Evolutionary conservation across 352 stramenopile genomes (phyloP), one percentile per base, ranked within the genome.

Genomic region (Phytophthora sp.): DNA sequence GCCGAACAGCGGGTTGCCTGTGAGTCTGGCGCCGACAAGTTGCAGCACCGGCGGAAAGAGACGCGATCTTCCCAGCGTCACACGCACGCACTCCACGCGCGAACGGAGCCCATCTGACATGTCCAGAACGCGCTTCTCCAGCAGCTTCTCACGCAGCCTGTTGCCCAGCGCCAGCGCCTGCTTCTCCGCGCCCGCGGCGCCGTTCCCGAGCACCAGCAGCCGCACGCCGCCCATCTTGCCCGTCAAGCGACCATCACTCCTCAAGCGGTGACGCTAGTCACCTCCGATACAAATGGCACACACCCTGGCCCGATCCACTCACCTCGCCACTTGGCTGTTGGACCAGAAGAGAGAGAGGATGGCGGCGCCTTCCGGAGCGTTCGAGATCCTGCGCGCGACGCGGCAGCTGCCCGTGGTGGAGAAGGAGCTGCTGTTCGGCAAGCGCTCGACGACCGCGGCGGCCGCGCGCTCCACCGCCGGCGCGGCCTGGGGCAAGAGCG

Each of bases 141-240:
- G 15, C 3, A 74, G 31, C 15, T 45, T 55, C 17, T 50, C 56
- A 41, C 54, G 58, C 8, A 93, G 43, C 11, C 79, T 76, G 4
- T 54, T n/a, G 15, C 62, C 76, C 4, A 92, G 64, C 49, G 82
- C 77, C 11, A 92, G 43, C 27, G 75, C 84, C 59, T 94, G 84
- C 69, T 94, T 94, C 72, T 94, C 82, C 5, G 84, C 84, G 11
- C 84, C 84, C 10, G 81, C 77, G 4, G 82, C 81, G 30, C 78
- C 84, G 62, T 94, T 94, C 44, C 79, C 76, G 8, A 94, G 72
- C 69, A 88, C 82, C 37, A 91, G 17, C 49, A 94, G 56, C 28
- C 74, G 65, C 44, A 82, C 52, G 7, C 41, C 26, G 3, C 39
- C 42, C 28, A 31, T 62, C 5, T 46, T n/a, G 8, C 52, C 43